Conservation (phyloP, 2,329 filamentous ascomycete species). For the Cladosporium sphaerospermum region DNA sequence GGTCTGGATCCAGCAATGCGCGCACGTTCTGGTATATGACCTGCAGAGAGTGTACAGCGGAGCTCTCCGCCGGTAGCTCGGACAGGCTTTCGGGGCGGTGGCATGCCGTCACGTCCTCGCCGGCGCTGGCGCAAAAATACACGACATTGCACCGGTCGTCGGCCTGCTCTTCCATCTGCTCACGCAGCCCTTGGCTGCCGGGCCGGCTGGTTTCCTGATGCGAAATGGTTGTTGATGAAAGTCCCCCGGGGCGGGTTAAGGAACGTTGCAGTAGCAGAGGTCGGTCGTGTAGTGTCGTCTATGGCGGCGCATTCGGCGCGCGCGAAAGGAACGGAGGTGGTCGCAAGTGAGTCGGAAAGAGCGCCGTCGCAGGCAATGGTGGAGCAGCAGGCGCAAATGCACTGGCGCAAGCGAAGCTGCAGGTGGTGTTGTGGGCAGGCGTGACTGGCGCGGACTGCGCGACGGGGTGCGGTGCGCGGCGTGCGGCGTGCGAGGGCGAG, state of each 20-base stretch:
- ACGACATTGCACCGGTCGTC: constrained; percentile 25
- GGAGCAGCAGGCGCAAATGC: neutral
- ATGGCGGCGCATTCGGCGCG: constrained; percentile 12
- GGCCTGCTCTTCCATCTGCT: constrained; percentile 26
- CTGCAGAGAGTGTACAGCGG: constrained; percentile 11
- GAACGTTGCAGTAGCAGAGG: constrained; percentile 9
- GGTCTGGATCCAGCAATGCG: constrained; percentile 27
- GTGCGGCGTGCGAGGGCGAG: neutral
- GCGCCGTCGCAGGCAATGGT: neutral
- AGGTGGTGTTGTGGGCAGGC: neutral
- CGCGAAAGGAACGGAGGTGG: neutral
- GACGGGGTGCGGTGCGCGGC: neutral
- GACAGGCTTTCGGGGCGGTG: constrained; percentile 19
- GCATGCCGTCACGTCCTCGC: constrained; percentile 20
- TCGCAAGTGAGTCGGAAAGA: neutral
- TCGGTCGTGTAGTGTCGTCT: neutral
- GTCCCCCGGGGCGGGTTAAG: constrained; percentile 2
- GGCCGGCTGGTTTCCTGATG: constrained; percentile 3
- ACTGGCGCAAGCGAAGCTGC: neutral
- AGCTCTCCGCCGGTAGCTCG: constrained; percentile 2
- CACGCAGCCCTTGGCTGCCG: constrained; percentile 8
- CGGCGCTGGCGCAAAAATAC: constrained; percentile 25
- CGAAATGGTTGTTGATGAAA: neutral
- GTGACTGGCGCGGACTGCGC: neutral
- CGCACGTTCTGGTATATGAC: constrained; percentile 24